phyloP scores from a whole-genome alignment of 2,329 filamentous ascomycete genomes.

The Phialophora chinensis region DNA sequence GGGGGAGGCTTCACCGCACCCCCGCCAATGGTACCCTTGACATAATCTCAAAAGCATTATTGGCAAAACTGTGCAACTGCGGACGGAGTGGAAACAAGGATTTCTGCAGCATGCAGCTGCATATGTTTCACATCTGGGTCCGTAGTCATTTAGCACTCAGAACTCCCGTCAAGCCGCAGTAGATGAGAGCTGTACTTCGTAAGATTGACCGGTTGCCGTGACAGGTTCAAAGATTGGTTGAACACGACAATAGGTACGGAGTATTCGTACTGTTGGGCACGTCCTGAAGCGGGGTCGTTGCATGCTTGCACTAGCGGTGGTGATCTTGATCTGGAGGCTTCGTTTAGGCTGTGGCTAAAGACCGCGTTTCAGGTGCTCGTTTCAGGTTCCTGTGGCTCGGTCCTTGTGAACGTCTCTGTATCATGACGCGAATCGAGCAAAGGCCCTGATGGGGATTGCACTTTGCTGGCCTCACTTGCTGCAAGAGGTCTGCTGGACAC shows the following conservation, averaged over 20 bases:
- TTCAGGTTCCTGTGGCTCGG: slow-evolving; percentile 23
- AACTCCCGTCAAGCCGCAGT: not conserved
- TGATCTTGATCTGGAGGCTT: slow-evolving; percentile 20
- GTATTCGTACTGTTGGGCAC: not conserved
- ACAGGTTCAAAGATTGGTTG: not conserved
- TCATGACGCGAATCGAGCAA: slow-evolving; percentile 5
- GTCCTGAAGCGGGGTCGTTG: not conserved
- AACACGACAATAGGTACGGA: not conserved
- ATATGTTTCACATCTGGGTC: slow-evolving; percentile 34
- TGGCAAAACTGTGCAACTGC: slow-evolving; percentile 25
- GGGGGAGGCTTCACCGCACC: slow-evolving; percentile 1
- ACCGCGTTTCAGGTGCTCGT: slow-evolving; percentile 27
- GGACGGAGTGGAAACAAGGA: slow-evolving; percentile 31
- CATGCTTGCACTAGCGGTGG: slow-evolving; percentile 12
- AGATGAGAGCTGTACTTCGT: slow-evolving; percentile 8
- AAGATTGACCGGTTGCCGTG: slow-evolving; percentile 14
- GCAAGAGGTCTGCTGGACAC: not conserved
- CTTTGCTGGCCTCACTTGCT: not conserved
- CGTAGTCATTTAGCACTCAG: slow-evolving; percentile 5
- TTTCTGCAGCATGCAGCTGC: slow-evolving; percentile 29
- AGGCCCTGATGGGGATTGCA: not conserved
- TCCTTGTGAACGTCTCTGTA: slow-evolving; percentile 13
- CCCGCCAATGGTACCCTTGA: slow-evolving; percentile 23
- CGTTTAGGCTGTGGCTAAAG: slow-evolving; percentile 26
- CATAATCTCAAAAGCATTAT: slow-evolving; percentile 31